A percentile compares a stretch with the other conserved stretches of the same genome.
Conservation (phyloP, 768 basidiomycete species). For the Tylopilus sp. region DNA sequence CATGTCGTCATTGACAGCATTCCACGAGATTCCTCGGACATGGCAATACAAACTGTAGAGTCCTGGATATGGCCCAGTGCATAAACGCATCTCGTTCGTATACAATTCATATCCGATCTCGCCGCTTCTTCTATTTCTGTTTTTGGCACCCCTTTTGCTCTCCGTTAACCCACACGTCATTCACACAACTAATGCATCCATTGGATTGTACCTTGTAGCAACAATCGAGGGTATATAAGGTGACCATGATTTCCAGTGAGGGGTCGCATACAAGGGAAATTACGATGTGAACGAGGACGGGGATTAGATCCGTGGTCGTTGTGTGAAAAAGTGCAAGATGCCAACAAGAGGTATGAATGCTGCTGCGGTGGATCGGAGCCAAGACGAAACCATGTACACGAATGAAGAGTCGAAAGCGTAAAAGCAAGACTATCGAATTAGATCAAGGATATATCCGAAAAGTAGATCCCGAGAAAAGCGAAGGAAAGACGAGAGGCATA, state of each 20-base stretch:
- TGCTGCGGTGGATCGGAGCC: not conserved
- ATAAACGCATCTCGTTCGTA: constrained; percentile 6
- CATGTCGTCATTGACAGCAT: constrained; percentile 46
- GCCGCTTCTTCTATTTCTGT: not conserved
- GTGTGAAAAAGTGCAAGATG: not conserved
- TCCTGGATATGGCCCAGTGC: constrained; percentile 69
- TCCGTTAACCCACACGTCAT: constrained; percentile 20
- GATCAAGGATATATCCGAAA: constrained; percentile 19
- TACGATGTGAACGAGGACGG: not conserved
- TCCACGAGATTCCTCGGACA: constrained; percentile 58
- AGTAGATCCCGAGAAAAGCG: constrained; percentile 11
- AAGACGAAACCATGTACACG: not conserved
- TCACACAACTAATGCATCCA: constrained; percentile 35
- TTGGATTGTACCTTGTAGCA: constrained; percentile 39
- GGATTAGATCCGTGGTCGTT: constrained; percentile 2
- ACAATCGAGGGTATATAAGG: constrained; percentile 38
- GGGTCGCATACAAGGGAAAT: constrained; percentile 14
- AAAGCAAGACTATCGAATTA: constrained; percentile 15
- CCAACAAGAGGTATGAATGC: constrained; percentile 14
- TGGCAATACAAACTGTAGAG: constrained; percentile 63
- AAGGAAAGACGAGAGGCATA: not conserved
- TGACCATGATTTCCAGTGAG: constrained; percentile 22
- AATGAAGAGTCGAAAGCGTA: not conserved
- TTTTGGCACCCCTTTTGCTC: constrained; percentile 8
- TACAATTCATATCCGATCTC: constrained; percentile 19